A percentile compares a stretch with the other conserved stretches of the same genome.
These are phyloP conservation scores for Ciborinia camelliae DNA, from an alignment of 2,329 filamentous ascomycete species.

Conservation along the genomic window DNA sequence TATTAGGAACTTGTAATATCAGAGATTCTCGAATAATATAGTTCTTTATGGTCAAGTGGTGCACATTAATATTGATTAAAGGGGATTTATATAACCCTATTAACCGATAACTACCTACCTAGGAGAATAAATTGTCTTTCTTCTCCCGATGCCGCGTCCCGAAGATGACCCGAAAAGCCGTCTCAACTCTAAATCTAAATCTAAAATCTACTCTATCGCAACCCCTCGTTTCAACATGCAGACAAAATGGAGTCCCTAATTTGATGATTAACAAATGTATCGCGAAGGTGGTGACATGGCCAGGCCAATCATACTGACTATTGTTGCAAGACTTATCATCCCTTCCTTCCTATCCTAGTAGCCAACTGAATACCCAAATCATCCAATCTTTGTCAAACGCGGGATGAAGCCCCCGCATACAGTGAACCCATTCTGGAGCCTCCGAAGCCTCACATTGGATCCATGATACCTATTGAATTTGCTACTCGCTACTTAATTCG, in stretches of 20 bases:
- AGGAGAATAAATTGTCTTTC: neutral
- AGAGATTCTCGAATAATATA: neutral
- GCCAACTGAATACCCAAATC: neutral
- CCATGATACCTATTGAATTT: neutral
- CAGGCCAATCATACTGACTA: neutral
- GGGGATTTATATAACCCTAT: too few relatives aligned
- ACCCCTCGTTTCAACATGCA: neutral
- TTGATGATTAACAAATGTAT: neutral
- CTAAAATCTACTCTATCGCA: too few relatives aligned
- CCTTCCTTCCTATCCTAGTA: constrained; percentile 4
- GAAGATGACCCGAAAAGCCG: neutral
- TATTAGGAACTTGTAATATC: neutral
- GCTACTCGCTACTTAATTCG: neutral
- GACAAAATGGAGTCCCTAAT: neutral
- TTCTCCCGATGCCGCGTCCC: neutral
- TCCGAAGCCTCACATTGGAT: constrained; percentile 8
- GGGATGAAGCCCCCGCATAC: constrained; percentile 13
- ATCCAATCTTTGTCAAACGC: constrained; percentile 3
- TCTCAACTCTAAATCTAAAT: neutral
- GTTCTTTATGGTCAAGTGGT: neutral
- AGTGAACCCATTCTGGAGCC: constrained; percentile 7
- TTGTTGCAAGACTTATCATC: neutral
- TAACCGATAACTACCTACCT: neutral
- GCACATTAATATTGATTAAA: neutral
- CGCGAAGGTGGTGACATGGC: neutral